phyloP scores from a whole-genome alignment of 108 stramenopile species.

The Cyclotella cryptica region DNA sequence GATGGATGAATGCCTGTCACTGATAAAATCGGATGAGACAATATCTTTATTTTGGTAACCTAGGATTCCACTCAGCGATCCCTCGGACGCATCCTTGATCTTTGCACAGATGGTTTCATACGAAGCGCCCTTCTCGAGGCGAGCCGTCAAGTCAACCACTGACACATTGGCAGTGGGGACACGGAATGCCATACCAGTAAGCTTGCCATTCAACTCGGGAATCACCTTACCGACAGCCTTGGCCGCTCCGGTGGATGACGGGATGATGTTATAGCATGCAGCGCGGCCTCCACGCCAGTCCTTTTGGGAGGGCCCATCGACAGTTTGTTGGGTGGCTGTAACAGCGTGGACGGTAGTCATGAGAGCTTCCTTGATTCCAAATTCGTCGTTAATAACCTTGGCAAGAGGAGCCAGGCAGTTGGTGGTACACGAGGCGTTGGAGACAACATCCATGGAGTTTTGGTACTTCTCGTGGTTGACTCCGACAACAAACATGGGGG shows the following conservation, averaged over 20 bases:
- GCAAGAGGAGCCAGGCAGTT: conserved; percentile 99
- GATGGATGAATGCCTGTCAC: conserved; percentile 91
- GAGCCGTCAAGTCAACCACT: conserved; percentile 96
- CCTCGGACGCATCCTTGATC: conserved; percentile 96
- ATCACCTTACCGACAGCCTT: conserved; percentile 99
- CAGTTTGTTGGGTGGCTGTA: conserved; percentile 99
- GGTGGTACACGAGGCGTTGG: conserved; percentile 99
- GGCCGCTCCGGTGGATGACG: conserved; percentile 99
- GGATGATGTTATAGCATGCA: conserved; percentile 99
- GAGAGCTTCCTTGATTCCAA: conserved; percentile 97
- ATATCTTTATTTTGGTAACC: conserved; percentile 96
- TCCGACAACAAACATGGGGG: conserved; percentile 98
- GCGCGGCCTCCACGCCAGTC: conserved; percentile 99
- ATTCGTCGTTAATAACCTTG: conserved; percentile 98
- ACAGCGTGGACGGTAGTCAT: conserved; percentile 99
- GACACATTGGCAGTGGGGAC: conserved; percentile 99
- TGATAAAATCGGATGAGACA: conserved; percentile 96
- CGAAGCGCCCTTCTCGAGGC: conserved; percentile 92
- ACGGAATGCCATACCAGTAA: conserved; percentile 99
- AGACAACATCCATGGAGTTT: conserved; percentile 94
- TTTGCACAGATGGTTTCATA: conserved; percentile 97
- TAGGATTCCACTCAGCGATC: conserved; percentile 93
- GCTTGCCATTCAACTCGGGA: conserved; percentile 97
- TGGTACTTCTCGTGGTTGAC: conserved; percentile 97
- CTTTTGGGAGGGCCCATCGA: conserved; percentile 99